These are phyloP conservation scores for Yarrowia keelungensis DNA, from an alignment of 805 yeast genomes.

Conservation along the genomic window DNA sequence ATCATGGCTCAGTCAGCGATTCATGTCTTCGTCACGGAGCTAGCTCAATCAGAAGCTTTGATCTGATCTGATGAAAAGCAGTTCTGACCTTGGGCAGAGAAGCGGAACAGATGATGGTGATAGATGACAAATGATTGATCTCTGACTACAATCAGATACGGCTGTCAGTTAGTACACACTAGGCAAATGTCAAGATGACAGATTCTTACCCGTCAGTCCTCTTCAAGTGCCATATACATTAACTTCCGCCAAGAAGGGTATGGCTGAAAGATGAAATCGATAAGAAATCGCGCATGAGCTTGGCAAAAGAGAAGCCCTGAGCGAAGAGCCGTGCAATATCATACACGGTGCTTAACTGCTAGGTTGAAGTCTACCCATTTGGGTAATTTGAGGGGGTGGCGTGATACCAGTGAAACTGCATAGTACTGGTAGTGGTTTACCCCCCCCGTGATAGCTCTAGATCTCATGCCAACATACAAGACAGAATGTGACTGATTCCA, in stretches of 20 bases:
- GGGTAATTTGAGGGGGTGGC: neutral
- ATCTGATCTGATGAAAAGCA: no score
- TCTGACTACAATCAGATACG: no score
- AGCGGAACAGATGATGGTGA: no score
- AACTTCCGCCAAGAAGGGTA: conserved; percentile 16
- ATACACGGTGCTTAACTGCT: neutral
- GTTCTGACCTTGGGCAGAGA: no score
- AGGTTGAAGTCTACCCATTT: neutral
- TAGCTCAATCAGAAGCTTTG: no score
- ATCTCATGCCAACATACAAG: neutral
- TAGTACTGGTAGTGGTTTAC: no score
- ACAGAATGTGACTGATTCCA: neutral
- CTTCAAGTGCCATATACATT: neutral
- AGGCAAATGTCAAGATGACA: no score
- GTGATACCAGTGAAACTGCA: no score
- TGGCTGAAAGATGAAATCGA: conserved; percentile 29
- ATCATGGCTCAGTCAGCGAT: neutral
- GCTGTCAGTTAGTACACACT: neutral
- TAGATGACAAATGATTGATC: no score
- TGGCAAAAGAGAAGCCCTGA: neutral
- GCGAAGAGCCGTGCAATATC: neutral
- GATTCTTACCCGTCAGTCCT: no score
- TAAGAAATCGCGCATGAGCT: conserved; percentile 27
- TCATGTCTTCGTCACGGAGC: neutral
- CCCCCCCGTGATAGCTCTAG: no score